Conservation (phyloP, 192 early-diverging fungal species). For the Mortierella antarctica region DNA sequence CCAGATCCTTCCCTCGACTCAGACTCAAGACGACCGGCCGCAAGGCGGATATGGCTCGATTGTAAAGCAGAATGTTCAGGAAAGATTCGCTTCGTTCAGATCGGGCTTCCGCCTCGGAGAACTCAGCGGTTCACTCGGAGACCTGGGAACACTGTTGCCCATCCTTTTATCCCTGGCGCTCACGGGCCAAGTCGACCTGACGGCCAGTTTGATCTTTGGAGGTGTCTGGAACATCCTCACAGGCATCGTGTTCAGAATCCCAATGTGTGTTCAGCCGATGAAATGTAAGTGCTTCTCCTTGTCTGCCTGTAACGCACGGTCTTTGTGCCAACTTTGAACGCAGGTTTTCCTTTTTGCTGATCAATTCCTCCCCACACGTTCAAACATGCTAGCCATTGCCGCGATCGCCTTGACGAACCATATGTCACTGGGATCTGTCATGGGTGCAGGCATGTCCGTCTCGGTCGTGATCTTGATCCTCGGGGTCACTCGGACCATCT, state of each 20-base stretch:
- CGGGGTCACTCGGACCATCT: slow-evolving; percentile 76
- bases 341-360: not conserved
- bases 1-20: slow-evolving; percentile 17
- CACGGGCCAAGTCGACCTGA: slow-evolving; percentile 78
- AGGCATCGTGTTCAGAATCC: slow-evolving; percentile 80
- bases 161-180: slow-evolving; percentile 84
- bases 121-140: slow-evolving; percentile 76
- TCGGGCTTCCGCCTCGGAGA: slow-evolving; percentile 53
- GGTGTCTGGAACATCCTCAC: slow-evolving; percentile 90
- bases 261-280: slow-evolving; percentile 95
- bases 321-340: not conserved
- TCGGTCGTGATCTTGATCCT: slow-evolving; percentile 72
- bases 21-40: not conserved
- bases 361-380: not conserved
- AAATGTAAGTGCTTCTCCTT: slow-evolving; percentile 67
- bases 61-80: slow-evolving; percentile 27
- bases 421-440: slow-evolving; percentile 76
- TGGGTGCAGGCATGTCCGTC: slow-evolving; percentile 77
- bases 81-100: slow-evolving; percentile 27
- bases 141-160: slow-evolving; percentile 88
- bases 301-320: not conserved
- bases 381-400: slow-evolving; percentile 69
- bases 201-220: slow-evolving; percentile 85
- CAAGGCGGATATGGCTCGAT: slow-evolving; percentile 8
- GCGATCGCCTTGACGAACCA: slow-evolving; percentile 81